Conservation (phyloP, 116 monocot species). For the Zostera marina region DNA sequence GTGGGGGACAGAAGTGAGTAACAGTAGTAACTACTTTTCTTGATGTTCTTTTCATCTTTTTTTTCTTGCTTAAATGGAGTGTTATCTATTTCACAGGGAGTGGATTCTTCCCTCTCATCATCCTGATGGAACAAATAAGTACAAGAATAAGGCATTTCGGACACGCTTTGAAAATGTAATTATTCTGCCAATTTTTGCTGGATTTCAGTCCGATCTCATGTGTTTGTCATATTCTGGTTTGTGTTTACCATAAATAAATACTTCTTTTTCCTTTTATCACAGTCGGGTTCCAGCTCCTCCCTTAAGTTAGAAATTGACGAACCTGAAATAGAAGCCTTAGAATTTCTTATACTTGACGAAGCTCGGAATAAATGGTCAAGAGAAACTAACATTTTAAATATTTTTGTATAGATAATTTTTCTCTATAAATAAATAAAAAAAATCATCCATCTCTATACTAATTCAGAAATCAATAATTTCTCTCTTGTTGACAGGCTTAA, state of each 20-base stretch:
- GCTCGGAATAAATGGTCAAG: conserved; percentile 62
- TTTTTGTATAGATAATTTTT: not conserved
- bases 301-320: conserved; percentile 78
- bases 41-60: conserved; percentile 1
- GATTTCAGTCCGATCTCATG: not conserved
- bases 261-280: not conserved
- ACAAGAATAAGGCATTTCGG: conserved; percentile 69
- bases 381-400: not conserved
- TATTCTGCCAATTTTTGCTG: not conserved
- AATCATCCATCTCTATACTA: not conserved
- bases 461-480: not conserved
- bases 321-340: conserved; percentile 63
- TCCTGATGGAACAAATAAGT: conserved; percentile 63
- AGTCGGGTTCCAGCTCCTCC: conserved; percentile 51
- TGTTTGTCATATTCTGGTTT: not conserved
- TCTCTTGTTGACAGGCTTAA: conserved; percentile 44
- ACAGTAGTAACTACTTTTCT: not conserved
- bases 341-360: conserved; percentile 82
- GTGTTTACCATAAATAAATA: not conserved
- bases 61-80: conserved; percentile 3
- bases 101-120: conserved; percentile 58
- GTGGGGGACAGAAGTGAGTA: conserved; percentile 40
- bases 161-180: conserved; percentile 69
- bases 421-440: not conserved
- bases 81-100: conserved; percentile 16